Conservation (phyloP, 1,284 basidiomycete genomes). For the Pseudozyma hubeiensis region DNA sequence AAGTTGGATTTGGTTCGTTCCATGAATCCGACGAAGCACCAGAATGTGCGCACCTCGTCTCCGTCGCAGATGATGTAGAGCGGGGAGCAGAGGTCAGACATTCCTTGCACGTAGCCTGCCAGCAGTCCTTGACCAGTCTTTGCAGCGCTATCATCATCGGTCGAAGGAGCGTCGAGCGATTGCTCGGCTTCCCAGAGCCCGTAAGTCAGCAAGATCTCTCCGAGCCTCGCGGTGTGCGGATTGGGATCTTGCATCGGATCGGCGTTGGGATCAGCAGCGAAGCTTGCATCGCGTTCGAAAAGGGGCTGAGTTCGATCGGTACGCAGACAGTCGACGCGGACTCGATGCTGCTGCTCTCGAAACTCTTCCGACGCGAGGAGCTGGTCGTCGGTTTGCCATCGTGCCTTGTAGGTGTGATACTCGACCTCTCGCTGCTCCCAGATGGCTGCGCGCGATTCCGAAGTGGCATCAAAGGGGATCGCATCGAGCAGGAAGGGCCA, state of each 20-base stretch:
- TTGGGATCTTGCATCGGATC: conserved; percentile 74
- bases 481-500: conserved; percentile 94
- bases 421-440: conserved; percentile 37
- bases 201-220: conserved; percentile 87
- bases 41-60: conserved; percentile 90
- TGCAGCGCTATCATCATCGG: not conserved
- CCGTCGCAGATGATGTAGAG: conserved; percentile 90
- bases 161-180: not conserved
- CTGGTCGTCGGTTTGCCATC: conserved; percentile 47
- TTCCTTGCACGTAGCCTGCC: conserved; percentile 84
- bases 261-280: conserved; percentile 54
- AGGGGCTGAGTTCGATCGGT: conserved; percentile 93
- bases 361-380: conserved; percentile 28
- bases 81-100: conserved; percentile 95
- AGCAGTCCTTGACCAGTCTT: conserved; percentile 7
- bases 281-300: conserved; percentile 71
- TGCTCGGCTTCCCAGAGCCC: conserved; percentile 54
- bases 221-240: conserved; percentile 83
- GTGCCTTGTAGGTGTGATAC: conserved; percentile 43
- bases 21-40: conserved; percentile 96
- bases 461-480: conserved; percentile 77
- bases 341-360: conserved; percentile 80
- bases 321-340: conserved; percentile 93
- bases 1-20: conserved; percentile 95
- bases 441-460: conserved; percentile 44